Base-by-base conservation (phyloP, 805 yeast species). In the Candida germanica region DNA sequence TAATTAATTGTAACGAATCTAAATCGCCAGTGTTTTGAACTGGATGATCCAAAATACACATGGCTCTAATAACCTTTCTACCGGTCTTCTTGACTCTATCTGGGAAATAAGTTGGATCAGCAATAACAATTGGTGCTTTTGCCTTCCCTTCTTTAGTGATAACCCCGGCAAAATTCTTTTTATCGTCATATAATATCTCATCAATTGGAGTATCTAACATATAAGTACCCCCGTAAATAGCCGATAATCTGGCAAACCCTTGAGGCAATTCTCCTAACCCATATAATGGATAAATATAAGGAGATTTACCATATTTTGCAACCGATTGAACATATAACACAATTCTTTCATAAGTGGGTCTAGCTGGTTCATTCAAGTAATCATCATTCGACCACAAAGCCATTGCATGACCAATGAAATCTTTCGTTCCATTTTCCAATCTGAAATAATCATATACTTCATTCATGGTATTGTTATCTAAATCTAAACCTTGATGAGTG, bases 251-350 rank as follows among this genome's bases (percentile, higher is more conserved):
- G 8, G 98, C 97, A 69, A 93, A 93, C 6, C 97, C 98, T 66
- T 93, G 98, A n/a, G 98, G 98, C 42, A 93, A 73, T 63, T 93
- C 98, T 35, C 98, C 98, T 40, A 93, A 74, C 6, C 98, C 98
- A 56, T 93, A 93, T 53, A 91, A 70, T 31, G 98, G 98, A 58
- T 93, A 93, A 43, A 93, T 75, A 59, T 93, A 93, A 9, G 98
- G 98, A 6, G 96, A 86, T 64, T 89, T 89, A 40, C 98, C 98
- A 61, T 85, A 93, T 52, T 93, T 80, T 19, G 96, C 93, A 42
- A 93, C 94, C 10, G 95, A 85, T 50, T 86, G 87, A 31, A 87
- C 82, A 54, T 93, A 93, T 42, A 93, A 72, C 33, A 85, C 62
- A 38, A 93, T 79, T 60, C 98, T 75, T 58, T 91, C 93, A 51